Percentiles rank a stretch among this genome's conserved stretches.
These are phyloP conservation scores for Brassica napus DNA, from an alignment of 345 rosid genomes.

Conservation along the genomic window Da-Ae NC_063452.1:4284001-4284500, in stretches of 20 bases:
- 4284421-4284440: neutral
- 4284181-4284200: neutral
- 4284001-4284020: neutral
- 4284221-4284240: constrained; percentile 2
- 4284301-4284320: neutral
- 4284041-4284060: neutral
- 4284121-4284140: constrained; percentile 18
- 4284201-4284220: constrained; percentile 6
- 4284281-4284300: neutral
- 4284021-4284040: neutral
- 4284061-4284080: neutral
- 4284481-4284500: neutral
- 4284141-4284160: constrained; percentile 1
- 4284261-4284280: constrained; percentile 3
- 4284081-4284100: constrained; percentile 30
- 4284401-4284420: neutral
- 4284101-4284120: constrained; percentile 22
- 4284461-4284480: neutral
- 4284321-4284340: constrained; percentile 16
- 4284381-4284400: neutral
- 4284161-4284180: constrained; percentile 1
- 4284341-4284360: neutral
- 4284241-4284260: constrained; percentile 15
- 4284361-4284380: constrained; percentile 13
- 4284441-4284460: neutral